A percentile compares a stretch with the other conserved stretches of the same genome.
These are phyloP conservation scores for Fusarium goolgardi DNA, from an alignment of 2,329 filamentous ascomycete species.

Conservation along the genomic window DNA sequence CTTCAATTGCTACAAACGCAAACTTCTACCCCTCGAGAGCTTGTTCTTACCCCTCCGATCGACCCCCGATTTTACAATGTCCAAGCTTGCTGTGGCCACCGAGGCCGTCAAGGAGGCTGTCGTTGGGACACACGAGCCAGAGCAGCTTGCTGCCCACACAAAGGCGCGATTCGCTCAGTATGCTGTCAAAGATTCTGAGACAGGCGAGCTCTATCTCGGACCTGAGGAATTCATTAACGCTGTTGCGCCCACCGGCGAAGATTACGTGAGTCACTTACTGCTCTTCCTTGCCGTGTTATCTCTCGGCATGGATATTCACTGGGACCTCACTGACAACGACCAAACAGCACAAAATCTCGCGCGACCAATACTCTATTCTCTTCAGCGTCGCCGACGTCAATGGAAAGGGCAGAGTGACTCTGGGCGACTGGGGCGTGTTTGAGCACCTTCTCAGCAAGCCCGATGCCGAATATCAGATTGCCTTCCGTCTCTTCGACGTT, in stretches of 20 bases:
- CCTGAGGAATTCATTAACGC: conserved; percentile 91
- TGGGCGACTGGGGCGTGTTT: conserved; percentile 92
- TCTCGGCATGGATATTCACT: conserved; percentile 12
- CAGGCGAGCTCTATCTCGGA: conserved; percentile 83
- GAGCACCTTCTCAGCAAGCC: conserved; percentile 94
- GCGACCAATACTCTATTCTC: conserved; percentile 93
- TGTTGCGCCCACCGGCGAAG: conserved; percentile 85
- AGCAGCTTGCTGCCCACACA: conserved; percentile 77
- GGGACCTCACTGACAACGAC: conserved; percentile 30
- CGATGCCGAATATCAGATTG: conserved; percentile 98
- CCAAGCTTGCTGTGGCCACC: conserved; percentile 64
- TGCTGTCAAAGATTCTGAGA: conserved; percentile 78
- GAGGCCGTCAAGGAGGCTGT: conserved; percentile 84
- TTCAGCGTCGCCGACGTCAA: conserved; percentile 90
- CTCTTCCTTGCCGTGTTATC: background rate
- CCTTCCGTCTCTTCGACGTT: conserved; percentile 94
- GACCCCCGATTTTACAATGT: conserved; percentile 49
- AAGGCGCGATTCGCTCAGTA: conserved; percentile 80
- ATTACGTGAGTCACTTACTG: conserved; percentile 78
- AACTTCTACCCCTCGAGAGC: conserved; percentile 20
- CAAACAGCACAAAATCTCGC: conserved; percentile 92
- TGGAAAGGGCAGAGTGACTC: conserved; percentile 75
- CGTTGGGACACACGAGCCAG: conserved; percentile 69
- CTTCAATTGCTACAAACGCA: conserved; percentile 39
- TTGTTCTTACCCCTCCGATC: conserved; percentile 32